Base-by-base conservation (phyloP, 1,139 yeast species). In the Magnusiomyces suaveolens region DNA sequence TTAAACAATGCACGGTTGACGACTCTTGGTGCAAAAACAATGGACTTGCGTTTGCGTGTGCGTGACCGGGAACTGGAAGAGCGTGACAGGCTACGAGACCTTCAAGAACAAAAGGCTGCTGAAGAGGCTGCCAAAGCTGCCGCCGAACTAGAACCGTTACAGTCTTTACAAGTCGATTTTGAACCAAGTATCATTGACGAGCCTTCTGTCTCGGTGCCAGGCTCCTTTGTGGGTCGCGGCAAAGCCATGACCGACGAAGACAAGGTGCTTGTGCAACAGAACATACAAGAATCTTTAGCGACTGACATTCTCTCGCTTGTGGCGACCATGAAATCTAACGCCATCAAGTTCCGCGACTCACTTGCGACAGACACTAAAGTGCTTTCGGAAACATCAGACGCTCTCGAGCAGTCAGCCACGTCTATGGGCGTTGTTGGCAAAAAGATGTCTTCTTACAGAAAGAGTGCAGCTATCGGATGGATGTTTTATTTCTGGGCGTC, bases 71-170 rank as follows among this genome's bases (percentile, higher is more conserved):
- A 49, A 26, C 32, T 49, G 38, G 51, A 23, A 32, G 53, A 24
- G 48, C 56, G 12, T 60, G 64, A 16, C 29, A 32, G 39, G 56
- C 59, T 3, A 61, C 70, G 3, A 86, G 87, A 1, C 68, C 83
- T 10, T 70, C 60, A 0, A 88, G 89, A 63, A 83, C 82, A 58
- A 74, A 71, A 1, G 76, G 76, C 50, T 71, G 70, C 20, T 66
- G 66, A 46, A 77, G 66, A 60, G 76, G 69, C 56, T 75, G 75
- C 38, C 69, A 68, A 39, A n/a, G 46, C 38, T 8, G 51, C 51
- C 3, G 29, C 18, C 16, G 10, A 23, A 36, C n/a, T n/a, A n/a
- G 51, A 25, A 14, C 18, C 43, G 6, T 4, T 4, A 6, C 43
- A 38, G 43, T 8, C 8, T 8, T 32, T 14, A 8, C 12, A 32